Percentiles rank a stretch among this genome's conserved stretches.
phyloP scores from a whole-genome alignment of 208 protist species.

The Trypanosoma platydactyli region DNA sequence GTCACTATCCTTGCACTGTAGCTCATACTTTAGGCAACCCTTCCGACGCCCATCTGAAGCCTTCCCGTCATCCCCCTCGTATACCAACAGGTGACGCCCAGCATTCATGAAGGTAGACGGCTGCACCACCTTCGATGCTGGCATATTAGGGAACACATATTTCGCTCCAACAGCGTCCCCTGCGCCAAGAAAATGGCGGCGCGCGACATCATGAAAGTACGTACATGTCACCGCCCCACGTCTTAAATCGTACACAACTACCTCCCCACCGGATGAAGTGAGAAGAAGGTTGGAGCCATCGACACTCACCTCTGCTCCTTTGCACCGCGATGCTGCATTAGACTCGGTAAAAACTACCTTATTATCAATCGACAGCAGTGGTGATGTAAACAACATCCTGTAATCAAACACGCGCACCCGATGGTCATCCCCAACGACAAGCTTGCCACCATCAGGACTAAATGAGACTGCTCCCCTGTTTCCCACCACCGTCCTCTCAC shows the following conservation, averaged over 20 bases:
- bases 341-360: conserved; percentile 43
- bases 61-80: conserved; percentile 26
- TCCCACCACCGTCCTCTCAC: conserved; percentile 44
- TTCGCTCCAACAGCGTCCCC: conserved; percentile 62
- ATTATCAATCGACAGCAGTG: conserved; percentile 36
- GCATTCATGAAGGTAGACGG: conserved; percentile 54
- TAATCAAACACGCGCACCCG: conserved; percentile 63
- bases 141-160: conserved; percentile 49
- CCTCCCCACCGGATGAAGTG: conserved; percentile 69
- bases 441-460: conserved; percentile 48
- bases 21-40: conserved; percentile 52
- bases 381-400: conserved; percentile 44
- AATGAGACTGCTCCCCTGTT: conserved; percentile 43
- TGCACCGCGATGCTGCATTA: conserved; percentile 44
- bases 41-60: conserved; percentile 3
- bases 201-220: conserved; percentile 66
- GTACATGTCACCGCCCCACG: conserved; percentile 25
- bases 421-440: conserved; percentile 66
- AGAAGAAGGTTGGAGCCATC: conserved; percentile 47
- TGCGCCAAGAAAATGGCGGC: conserved; percentile 57
- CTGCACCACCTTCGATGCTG: conserved; percentile 52
- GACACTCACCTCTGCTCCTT: conserved; percentile 45
- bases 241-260: conserved; percentile 49
- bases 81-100: conserved; percentile 77
- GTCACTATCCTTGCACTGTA: conserved; percentile 83